These are phyloP conservation scores for Canariomyces notabilis DNA, from an alignment of 2,329 filamentous ascomycete species.

Conservation along the genomic window DNA sequence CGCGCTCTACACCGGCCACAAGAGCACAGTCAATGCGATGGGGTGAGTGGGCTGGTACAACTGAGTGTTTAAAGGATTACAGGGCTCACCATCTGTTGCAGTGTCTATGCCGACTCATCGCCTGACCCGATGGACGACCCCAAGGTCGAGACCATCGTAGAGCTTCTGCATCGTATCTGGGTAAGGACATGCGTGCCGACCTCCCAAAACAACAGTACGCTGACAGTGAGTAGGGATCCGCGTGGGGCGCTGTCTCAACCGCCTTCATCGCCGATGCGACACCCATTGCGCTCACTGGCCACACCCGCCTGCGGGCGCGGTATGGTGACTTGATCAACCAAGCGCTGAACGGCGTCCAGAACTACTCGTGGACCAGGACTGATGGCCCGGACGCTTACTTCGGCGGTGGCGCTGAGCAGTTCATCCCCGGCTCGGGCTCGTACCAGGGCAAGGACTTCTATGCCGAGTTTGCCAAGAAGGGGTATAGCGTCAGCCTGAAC, in stretches of 20 bases:
- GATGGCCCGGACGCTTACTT: conserved; percentile 76
- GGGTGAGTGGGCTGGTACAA: conserved; percentile 40
- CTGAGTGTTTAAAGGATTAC: background rate
- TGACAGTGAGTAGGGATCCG: conserved; percentile 38
- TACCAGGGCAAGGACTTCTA: conserved; percentile 75
- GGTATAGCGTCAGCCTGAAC: conserved; percentile 68
- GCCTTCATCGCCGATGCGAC: conserved; percentile 79
- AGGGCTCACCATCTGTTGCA: conserved; percentile 18
- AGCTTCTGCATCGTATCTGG: conserved; percentile 67
- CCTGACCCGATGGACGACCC: conserved; percentile 72
- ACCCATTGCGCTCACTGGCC: conserved; percentile 67
- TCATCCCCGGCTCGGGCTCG: conserved; percentile 59
- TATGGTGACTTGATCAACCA: conserved; percentile 72
- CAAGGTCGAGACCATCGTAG: conserved; percentile 78
- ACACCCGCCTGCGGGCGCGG: conserved; percentile 64
- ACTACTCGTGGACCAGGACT: conserved; percentile 76
- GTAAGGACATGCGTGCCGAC: conserved; percentile 36
- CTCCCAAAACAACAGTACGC: background rate
- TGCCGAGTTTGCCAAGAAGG: conserved; percentile 65
- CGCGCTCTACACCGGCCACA: conserved; percentile 77
- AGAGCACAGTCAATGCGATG: conserved; percentile 76
- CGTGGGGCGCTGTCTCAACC: conserved; percentile 68
- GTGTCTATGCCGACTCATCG: conserved; percentile 73
- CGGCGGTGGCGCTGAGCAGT: conserved; percentile 77
- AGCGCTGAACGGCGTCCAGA: conserved; percentile 68